A percentile compares a stretch with the other conserved stretches of the same genome.
These are phyloP conservation scores for Cryphonectria radicalis DNA, from an alignment of 2,329 filamentous ascomycete species.

Conservation along the genomic window DNA sequence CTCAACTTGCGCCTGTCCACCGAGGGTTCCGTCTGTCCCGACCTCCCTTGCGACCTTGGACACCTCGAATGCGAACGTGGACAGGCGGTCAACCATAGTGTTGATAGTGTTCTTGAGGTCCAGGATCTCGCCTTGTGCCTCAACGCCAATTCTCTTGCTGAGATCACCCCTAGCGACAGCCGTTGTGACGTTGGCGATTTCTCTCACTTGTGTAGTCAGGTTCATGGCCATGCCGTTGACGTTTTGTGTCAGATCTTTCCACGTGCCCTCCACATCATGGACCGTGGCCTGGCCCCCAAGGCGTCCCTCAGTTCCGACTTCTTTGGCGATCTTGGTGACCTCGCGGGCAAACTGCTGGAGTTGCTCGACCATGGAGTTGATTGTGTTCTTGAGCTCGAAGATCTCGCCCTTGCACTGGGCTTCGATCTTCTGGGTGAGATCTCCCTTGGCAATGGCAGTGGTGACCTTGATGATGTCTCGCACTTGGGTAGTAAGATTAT, in stretches of 20 bases:
- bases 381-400: constrained; percentile 92
- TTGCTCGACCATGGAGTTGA: constrained; percentile 99
- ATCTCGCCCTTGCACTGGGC: constrained; percentile 92
- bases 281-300: constrained; percentile 94
- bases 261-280: constrained; percentile 95
- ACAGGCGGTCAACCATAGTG: constrained; percentile 96
- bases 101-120: constrained; percentile 98
- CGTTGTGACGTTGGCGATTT: constrained; percentile 95
- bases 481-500: constrained; percentile 85
- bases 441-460: constrained; percentile 76
- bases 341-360: constrained; percentile 95
- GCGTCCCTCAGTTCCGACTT: constrained; percentile 94
- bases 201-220: constrained; percentile 93
- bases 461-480: constrained; percentile 90
- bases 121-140: constrained; percentile 91
- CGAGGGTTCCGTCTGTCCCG: constrained; percentile 92
- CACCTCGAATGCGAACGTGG: constrained; percentile 95
- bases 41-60: constrained; percentile 95
- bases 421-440: constrained; percentile 95
- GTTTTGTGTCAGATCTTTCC: constrained; percentile 92
- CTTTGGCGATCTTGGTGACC: constrained; percentile 93
- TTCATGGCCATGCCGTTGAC: constrained; percentile 99
- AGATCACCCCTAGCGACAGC: constrained; percentile 93
- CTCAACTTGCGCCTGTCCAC: constrained; percentile 90
- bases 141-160: constrained; percentile 93